Percentiles rank a stretch among this genome's conserved stretches.
These are phyloP conservation scores for Neofusicoccum parvum DNA, from an alignment of 2,329 filamentous ascomycete species.

Conservation along the genomic window DNA sequence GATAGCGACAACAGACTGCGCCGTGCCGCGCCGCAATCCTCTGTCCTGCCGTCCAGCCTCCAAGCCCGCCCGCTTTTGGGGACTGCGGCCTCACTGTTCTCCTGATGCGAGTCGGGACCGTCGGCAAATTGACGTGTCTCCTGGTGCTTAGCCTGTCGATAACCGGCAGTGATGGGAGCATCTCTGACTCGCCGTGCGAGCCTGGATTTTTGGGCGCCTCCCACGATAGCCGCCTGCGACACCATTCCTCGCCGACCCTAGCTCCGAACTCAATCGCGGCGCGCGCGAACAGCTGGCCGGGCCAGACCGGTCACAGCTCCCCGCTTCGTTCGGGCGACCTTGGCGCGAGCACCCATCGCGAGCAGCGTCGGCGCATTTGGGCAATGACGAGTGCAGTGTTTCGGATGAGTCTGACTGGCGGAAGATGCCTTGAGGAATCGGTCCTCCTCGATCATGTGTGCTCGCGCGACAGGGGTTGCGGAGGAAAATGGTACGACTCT, in stretches of 20 bases:
- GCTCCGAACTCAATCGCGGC: too few relatives aligned
- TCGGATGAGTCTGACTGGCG: not conserved
- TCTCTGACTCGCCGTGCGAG: too few relatives aligned
- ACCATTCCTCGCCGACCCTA: too few relatives aligned
- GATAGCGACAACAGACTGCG: not conserved
- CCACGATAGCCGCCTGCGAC: too few relatives aligned
- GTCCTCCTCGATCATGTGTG: not conserved
- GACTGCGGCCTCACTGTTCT: not conserved
- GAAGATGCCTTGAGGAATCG: not conserved
- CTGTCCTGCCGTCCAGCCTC: not conserved
- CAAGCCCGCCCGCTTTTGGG: not conserved
- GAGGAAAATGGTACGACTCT: not conserved
- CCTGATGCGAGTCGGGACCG: not conserved
- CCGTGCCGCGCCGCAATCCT: not conserved
- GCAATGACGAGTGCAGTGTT: not conserved
- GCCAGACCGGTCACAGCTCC: too few relatives aligned
- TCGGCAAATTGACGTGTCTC: not conserved
- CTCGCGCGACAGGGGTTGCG: not conserved
- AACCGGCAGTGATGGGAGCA: not conserved
- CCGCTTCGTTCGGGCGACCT: too few relatives aligned
- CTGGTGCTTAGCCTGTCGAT: not conserved
- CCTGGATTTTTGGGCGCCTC: too few relatives aligned
- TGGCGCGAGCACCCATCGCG: too few relatives aligned
- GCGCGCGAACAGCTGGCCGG: too few relatives aligned
- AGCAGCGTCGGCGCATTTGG: not conserved